Conservation (phyloP, 352 stramenopile species). For the Pythium utonaiense region DNA sequence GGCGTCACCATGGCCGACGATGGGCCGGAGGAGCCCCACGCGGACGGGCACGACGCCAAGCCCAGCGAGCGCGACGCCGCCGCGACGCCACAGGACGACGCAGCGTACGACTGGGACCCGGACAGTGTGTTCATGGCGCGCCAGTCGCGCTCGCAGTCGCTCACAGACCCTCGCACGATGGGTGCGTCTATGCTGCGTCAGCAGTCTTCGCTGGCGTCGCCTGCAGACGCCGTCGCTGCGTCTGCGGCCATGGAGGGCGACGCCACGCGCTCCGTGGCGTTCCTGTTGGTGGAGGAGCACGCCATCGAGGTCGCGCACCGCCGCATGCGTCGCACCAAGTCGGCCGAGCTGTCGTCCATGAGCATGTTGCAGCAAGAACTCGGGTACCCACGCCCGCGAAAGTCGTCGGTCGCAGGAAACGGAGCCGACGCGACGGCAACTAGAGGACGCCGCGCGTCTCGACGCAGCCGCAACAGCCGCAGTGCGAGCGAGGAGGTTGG, state of each 20-base stretch:
- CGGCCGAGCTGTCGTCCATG: slow-evolving; percentile 41
- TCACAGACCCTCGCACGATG: slow-evolving; percentile 18
- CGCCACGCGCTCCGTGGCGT: neutral
- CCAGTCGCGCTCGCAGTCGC: slow-evolving; percentile 21
- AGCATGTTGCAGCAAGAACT: slow-evolving; percentile 74
- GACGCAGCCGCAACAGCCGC: slow-evolving; percentile 19
- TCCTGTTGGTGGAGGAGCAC: neutral
- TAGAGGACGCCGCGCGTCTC: neutral
- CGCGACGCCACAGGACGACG: neutral
- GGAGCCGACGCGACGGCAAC: neutral
- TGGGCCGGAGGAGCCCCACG: neutral
- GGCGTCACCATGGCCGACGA: neutral
- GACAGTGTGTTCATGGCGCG: slow-evolving; percentile 9
- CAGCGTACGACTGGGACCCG: slow-evolving; percentile 5
- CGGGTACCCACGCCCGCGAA: slow-evolving; percentile 48
- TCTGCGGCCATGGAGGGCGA: neutral
- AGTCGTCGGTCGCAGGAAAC: neutral
- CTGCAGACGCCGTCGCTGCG: neutral
- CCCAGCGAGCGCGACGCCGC: neutral
- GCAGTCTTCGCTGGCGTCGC: neutral
- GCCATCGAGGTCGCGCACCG: slow-evolving; percentile 9
- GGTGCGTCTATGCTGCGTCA: neutral
- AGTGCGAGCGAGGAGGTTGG: slow-evolving; percentile 25
- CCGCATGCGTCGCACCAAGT: slow-evolving; percentile 47
- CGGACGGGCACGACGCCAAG: neutral